phyloP scores from a whole-genome alignment of 2,329 filamentous ascomycete genomes.

The Pyrenochaeta sp. region DNA sequence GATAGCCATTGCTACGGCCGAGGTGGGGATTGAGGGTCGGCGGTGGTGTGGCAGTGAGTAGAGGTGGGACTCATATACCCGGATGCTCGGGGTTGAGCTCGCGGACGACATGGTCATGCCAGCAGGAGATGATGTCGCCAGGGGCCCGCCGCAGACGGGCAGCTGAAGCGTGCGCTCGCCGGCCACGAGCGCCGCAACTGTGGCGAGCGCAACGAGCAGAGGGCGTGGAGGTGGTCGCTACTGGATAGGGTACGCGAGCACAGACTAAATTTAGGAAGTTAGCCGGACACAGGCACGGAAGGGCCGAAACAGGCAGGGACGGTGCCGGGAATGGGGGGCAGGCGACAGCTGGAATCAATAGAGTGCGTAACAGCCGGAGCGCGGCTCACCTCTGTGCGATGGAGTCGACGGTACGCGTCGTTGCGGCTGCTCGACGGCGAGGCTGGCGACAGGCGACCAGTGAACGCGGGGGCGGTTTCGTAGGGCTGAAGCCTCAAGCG shows the following conservation, averaged over 20 bases:
- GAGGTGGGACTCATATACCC: slow-evolving; percentile 53
- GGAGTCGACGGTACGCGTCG: slow-evolving; percentile 12
- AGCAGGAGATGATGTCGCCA: slow-evolving; percentile 26
- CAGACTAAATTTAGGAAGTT: slow-evolving; percentile 23
- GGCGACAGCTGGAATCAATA: slow-evolving; percentile 8
- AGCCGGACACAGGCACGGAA: slow-evolving; percentile 26
- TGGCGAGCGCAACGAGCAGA: slow-evolving; percentile 37
- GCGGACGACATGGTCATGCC: slow-evolving; percentile 46
- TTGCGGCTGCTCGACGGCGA: slow-evolving; percentile 20
- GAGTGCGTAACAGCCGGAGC: slow-evolving; percentile 8
- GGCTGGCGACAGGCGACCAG: slow-evolving; percentile 21
- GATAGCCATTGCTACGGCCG: slow-evolving; percentile 67
- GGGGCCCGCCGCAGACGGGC: slow-evolving; percentile 41
- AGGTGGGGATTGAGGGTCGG: slow-evolving; percentile 48
- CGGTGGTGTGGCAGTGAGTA: slow-evolving; percentile 42
- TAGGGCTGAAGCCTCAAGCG: slow-evolving; percentile 13
- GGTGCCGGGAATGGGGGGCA: slow-evolving; percentile 4
- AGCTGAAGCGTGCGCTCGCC: slow-evolving; percentile 45
- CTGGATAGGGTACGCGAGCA: slow-evolving; percentile 29
- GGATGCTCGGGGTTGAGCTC: slow-evolving; percentile 51
- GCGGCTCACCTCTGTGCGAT: slow-evolving; percentile 20
- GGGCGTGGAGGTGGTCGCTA: slow-evolving; percentile 15
- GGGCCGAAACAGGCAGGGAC: slow-evolving; percentile 37
- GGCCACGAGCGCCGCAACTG: slow-evolving; percentile 33
- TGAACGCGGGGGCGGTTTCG: slow-evolving; percentile 22